These are phyloP conservation scores for Nannochloropsis salina DNA, from an alignment of 108 stramenopile genomes.

Conservation along the genomic window DNA sequence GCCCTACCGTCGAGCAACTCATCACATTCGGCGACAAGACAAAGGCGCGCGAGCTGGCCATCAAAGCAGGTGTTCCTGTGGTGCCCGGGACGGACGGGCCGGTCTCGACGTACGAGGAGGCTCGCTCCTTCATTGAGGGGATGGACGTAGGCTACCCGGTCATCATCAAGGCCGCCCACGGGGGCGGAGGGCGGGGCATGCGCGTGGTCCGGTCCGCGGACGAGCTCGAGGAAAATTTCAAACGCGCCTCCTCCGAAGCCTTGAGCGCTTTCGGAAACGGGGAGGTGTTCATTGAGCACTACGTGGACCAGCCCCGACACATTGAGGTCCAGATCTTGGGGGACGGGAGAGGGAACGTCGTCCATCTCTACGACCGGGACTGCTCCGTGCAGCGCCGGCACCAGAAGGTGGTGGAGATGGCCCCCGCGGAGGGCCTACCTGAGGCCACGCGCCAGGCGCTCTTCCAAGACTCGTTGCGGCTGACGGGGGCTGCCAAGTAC, in stretches of 20 bases:
- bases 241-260: constrained; percentile 53
- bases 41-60: constrained; percentile 74
- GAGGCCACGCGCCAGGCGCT: constrained; percentile 64
- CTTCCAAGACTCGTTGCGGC: constrained; percentile 66
- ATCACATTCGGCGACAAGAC: constrained; percentile 87
- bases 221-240: constrained; percentile 51
- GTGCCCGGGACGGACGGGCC: constrained; percentile 80
- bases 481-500: constrained; percentile 71
- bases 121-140: constrained; percentile 60
- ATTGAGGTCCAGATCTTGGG: constrained; percentile 92
- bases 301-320: constrained; percentile 82
- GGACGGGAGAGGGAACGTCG: constrained; percentile 81
- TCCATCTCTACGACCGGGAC: constrained; percentile 88
- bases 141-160: constrained; percentile 81
- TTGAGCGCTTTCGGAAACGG: constrained; percentile 87
- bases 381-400: constrained; percentile 95
- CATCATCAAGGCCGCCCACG: constrained; percentile 93
- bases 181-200: constrained; percentile 93
- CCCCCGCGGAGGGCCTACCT: constrained; percentile 72
- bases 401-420: constrained; percentile 93
- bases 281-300: constrained; percentile 79
- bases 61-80: constrained; percentile 72
- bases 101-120: constrained; percentile 69
- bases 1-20: constrained; percentile 72
- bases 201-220: constrained; percentile 70